Evolutionary conservation across 805 yeast genomes (phyloP).

Genomic region (Saccharomycopsis synnaedendra): DNA sequence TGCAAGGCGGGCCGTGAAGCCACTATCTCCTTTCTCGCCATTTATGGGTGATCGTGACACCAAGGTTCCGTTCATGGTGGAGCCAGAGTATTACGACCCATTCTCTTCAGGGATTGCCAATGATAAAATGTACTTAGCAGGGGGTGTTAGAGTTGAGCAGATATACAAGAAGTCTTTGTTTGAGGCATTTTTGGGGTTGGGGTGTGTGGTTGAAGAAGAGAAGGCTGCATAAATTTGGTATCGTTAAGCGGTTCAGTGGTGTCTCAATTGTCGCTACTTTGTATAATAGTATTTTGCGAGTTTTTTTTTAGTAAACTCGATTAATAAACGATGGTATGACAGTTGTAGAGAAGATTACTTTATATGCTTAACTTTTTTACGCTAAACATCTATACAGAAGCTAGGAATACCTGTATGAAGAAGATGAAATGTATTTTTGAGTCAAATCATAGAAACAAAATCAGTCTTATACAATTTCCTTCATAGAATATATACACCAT

Average conservation of each 20-base stretch:
- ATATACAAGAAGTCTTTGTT: conserved; percentile 70
- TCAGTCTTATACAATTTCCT: no score
- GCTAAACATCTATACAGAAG: no score
- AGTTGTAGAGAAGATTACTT: no score
- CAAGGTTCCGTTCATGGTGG: conserved; percentile 26
- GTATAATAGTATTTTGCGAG: no score
- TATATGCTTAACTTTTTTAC: no score
- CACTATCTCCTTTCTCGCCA: conserved; percentile 71
- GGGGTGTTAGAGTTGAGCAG: conserved; percentile 67
- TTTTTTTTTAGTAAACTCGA: no score
- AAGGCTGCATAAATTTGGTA: conserved; percentile 19
- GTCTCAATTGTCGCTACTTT: not conserved
- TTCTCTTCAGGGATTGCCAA: conserved; percentile 38
- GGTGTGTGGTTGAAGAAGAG: conserved; percentile 64
- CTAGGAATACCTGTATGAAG: no score
- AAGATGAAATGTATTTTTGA: no score
- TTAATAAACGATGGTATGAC: no score
- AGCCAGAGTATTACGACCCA: conserved; percentile 48
- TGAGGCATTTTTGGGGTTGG: conserved; percentile 85
- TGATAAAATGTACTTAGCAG: conserved; percentile 63
- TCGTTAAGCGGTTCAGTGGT: not conserved
- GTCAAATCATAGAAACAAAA: no score
- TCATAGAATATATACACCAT: no score
- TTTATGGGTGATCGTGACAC: conserved; percentile 79
- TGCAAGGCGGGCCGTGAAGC: conserved; percentile 20